Percentiles rank a stretch among this genome's conserved stretches.
Conservation (phyloP, 257 asterid genomes). For the Ilex asprella region DNA sequence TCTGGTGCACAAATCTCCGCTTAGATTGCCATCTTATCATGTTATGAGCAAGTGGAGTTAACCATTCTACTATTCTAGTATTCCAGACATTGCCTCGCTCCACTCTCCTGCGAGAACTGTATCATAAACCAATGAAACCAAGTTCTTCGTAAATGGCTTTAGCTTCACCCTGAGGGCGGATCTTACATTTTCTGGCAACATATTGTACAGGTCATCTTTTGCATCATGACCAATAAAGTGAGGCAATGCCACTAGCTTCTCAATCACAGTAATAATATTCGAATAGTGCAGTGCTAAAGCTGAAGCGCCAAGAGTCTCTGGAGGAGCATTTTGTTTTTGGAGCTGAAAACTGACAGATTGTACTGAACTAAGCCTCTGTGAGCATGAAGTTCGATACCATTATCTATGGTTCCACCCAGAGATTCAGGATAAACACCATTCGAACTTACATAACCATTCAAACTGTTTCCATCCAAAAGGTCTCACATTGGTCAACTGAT, state of each 20-base stretch:
- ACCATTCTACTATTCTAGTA: constrained; percentile 80
- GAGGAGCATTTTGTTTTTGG: constrained; percentile 53
- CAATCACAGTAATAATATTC: constrained; percentile 65
- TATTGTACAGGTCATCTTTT: constrained; percentile 69
- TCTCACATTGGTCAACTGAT: constrained; percentile 22
- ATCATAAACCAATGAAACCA: constrained; percentile 50
- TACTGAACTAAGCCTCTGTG: constrained; percentile 26
- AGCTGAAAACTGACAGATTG: constrained; percentile 17
- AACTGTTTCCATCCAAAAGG: constrained; percentile 34
- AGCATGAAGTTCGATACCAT: constrained; percentile 10
- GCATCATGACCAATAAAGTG: constrained; percentile 88
- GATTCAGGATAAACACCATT: constrained; percentile 12
- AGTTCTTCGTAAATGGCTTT: constrained; percentile 55
- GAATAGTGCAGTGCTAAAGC: constrained; percentile 85
- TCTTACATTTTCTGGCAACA: constrained; percentile 73
- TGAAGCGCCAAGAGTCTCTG: constrained; percentile 71
- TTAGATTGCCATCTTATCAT: constrained; percentile 94
- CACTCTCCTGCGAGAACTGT: constrained; percentile 64
- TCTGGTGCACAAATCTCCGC: constrained; percentile 81
- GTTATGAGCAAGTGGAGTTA: constrained; percentile 88
- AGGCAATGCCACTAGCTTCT: constrained; percentile 71
- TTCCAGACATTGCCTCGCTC: constrained; percentile 63
- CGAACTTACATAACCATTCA: constrained; percentile 16
- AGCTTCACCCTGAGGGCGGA: constrained; percentile 62
- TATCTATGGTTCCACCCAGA: constrained; percentile 21